Base-by-base conservation (phyloP, 1,284 basidiomycete genomes). In the Fomitopsis palustris region DNA sequence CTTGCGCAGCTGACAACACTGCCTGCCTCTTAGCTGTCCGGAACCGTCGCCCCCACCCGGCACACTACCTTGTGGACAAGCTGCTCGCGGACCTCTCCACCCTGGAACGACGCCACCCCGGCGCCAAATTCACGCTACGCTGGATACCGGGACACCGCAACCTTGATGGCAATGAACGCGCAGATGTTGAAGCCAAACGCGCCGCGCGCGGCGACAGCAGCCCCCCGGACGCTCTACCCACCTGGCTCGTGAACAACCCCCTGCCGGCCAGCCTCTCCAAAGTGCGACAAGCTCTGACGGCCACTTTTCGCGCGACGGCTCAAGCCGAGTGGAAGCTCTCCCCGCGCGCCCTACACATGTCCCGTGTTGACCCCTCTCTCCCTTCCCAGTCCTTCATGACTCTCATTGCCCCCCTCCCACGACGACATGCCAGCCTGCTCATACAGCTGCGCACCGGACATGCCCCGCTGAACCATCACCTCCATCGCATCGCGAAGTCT, bases 401-500 rank as follows among this genome's bases (percentile, higher is more conserved):
- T 16, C 29, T 55, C 9, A 47, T 56, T 1, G 12, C 14, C 2
- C 27, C 21, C 27, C 49, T 60, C 5, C 56, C 62, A 1, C 41
- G 64, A 2, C 43, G 60, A 3, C 64, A 67, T 0, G 59, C 65
- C 9, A 62, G 49, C 33, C 31, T 71, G 0, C 63, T 74, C 12
- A 57, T 69, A 17, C 74, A 74, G 53, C 68, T 74, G 0, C 66
- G 69, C 10, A 67, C 70, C 0, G 69, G 70, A 9, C 69, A 72
- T 42, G 61, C 64, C 2, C 67, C 70, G 0, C 68, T 75, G 3
- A 62, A 69, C 41, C 19, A 57, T 1, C 63, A 74, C 62, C 67
- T 74, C 0, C 53, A 67, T 42, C 53, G 62, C 8, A 69, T 74
- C 10, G 21, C 55, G 0, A 53, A 53, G 14, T 47, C 61, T 4